Evolutionary conservation across 192 early-diverging fungal species (phyloP), one percentile per base, ranked within the genome.

Genomic region (Backusella psychrophila): DNA sequence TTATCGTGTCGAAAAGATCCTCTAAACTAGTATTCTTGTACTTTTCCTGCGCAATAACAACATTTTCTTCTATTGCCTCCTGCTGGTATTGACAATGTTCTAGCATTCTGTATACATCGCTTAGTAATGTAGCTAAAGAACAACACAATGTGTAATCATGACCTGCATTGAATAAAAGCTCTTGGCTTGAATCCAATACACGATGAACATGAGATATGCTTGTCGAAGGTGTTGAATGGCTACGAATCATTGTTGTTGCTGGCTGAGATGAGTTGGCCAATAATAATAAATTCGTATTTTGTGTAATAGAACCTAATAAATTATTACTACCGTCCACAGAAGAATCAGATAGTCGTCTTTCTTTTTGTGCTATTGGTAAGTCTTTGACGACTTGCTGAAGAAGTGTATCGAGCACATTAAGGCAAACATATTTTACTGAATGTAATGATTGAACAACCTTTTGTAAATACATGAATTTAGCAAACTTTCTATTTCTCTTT

Each of bases 101-200:
- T 39, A 88, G 71, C 17, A 90, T 81, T 14, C 80, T 66, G 70
- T 90, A 90, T 7, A 86, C 67, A 33, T 88, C 80, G 0, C 78
- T 82, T n/a, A 90, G 66, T 14, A 90, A 53, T 5, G 84, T 86
- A 23, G 89, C 89, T 19, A 90, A 69, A 17, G 89, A 78, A 77
- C 89, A 90, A 35, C 84, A 86, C 42, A 90, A 73, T 66, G 83
- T 85, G 66, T 88, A 88, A 76, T 90, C 85, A 4, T 19, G 68
- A 29, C 69, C 74, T 15, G 68, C 66, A 23, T 83, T 46, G 8
- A 46, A 59, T 4, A 75, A 34, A 34, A 44, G 38, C 17, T 66
- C 41, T 33, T 76, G 75, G 14, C 77, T 69, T n/a, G 59, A 33
- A 46, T 77, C 73, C 19, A 76, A 41, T 11, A 74, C 34, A 7